Percentiles rank a stretch among this genome's conserved stretches.
Evolutionary conservation across 2,329 filamentous ascomycete species (phyloP).

Genomic region (Fusarium continuum): DNA sequence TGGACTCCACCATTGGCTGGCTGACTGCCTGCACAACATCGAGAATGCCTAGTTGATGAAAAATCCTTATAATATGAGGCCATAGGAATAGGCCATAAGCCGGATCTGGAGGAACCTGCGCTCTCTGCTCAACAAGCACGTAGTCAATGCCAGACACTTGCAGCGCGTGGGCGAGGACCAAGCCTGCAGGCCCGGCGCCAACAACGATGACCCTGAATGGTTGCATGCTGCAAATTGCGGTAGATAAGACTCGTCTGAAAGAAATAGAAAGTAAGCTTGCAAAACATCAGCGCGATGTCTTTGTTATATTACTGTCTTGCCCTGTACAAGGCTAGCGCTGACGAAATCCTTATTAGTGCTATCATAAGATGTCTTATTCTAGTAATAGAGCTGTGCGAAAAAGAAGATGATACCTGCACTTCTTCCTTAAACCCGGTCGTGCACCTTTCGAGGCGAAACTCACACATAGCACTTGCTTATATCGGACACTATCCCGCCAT

Average conservation of each 20-base stretch:
- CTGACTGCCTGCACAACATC: background rate
- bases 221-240: background rate
- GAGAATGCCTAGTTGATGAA: conserved; percentile 13
- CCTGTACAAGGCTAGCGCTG: background rate
- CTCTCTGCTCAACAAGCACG: conserved; percentile 18
- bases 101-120: conserved; percentile 14
- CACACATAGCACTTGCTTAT: too few species aligned
- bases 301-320: background rate
- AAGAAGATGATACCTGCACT: too few species aligned
- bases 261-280: background rate
- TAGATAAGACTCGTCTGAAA: background rate
- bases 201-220: conserved; percentile 22
- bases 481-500: too few species aligned
- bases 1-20: conserved; percentile 5
- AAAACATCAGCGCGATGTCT: background rate
- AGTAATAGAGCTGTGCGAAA: too few species aligned
- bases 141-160: conserved; percentile 14
- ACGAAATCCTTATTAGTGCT: too few species aligned
- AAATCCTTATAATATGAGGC: conserved; percentile 21
- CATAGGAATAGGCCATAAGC: conserved; percentile 21
- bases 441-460: too few species aligned
- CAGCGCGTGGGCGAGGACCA: conserved; percentile 16
- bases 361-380: too few species aligned
- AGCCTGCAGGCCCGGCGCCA: conserved; percentile 15
- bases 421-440: too few species aligned